Conservation (phyloP, 257 asterid species). For the Gynochthodes officinalis region DNA sequence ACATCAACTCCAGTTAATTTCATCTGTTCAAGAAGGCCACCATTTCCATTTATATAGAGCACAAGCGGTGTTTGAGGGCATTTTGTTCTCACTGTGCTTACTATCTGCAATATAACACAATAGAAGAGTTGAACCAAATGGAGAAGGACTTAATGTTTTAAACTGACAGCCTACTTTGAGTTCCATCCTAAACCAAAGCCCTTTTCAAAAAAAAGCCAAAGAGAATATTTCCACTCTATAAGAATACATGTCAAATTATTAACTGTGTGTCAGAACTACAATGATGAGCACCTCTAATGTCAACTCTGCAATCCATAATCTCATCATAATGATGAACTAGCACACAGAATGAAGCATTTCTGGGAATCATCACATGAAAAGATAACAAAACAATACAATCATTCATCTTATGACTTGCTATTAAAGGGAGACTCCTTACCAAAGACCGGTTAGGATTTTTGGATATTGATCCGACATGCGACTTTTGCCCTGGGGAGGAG, state of each 20-base stretch:
- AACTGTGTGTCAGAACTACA: neutral
- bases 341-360: neutral
- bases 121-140: neutral
- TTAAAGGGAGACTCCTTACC: no score
- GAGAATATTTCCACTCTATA: neutral
- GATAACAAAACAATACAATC: neutral
- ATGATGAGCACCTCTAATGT: neutral
- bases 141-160: neutral
- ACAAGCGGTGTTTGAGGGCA: conserved; percentile 90
- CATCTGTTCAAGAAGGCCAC: conserved; percentile 92
- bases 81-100: conserved; percentile 52
- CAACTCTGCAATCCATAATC: neutral
- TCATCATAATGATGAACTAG: neutral
- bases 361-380: neutral
- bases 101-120: conserved; percentile 50
- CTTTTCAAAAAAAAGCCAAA: neutral
- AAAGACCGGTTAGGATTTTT: no score
- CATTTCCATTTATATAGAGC: conserved; percentile 90
- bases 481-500: no score
- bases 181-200: neutral
- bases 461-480: no score
- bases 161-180: neutral
- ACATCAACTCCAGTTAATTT: conserved; percentile 92
- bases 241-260: neutral
- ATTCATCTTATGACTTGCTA: no score